A percentile compares a stretch with the other conserved stretches of the same genome.
phyloP scores from a whole-genome alignment of 2,329 filamentous ascomycete species.

The Hansfordia pulvinata region DNA sequence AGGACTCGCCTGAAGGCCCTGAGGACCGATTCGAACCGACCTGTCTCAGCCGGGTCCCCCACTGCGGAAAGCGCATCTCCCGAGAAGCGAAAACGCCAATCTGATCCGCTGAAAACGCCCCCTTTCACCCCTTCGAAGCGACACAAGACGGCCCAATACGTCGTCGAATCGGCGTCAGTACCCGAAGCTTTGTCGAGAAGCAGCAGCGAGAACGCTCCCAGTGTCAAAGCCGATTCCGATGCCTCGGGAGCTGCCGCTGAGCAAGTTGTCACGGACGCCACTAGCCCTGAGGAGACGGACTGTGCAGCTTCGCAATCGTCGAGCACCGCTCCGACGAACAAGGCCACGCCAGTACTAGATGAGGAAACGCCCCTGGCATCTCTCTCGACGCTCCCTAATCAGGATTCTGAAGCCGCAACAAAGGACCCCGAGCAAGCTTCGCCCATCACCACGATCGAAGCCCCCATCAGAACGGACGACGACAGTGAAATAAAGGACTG shows the following conservation, averaged over 20 bases:
- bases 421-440: no score
- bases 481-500: no score
- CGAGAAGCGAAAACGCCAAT: conserved; percentile 27
- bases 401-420: no score
- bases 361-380: no score
- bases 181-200: conserved; percentile 20
- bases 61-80: conserved; percentile 11
- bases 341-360: no score
- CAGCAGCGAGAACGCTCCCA: conserved; percentile 21
- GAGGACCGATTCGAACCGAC: conserved; percentile 18
- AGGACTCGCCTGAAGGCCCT: conserved; percentile 23
- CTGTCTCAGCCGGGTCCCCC: conserved; percentile 20
- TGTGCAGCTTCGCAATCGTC: no score
- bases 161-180: conserved; percentile 13
- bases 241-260: conserved; percentile 17
- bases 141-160: conserved; percentile 22
- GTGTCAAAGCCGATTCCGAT: conserved; percentile 15
- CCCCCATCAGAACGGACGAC: no score
- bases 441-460: no score
- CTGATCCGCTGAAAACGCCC: conserved; percentile 33
- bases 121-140: conserved; percentile 41
- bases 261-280: conserved; percentile 28
- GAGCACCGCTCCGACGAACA: no score
- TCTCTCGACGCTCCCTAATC: no score
- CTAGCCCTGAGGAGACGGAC: conserved; percentile 36